Evolutionary conservation across 1,284 basidiomycete species (phyloP).

Genomic region (Microbotryum saponariae): DNA sequence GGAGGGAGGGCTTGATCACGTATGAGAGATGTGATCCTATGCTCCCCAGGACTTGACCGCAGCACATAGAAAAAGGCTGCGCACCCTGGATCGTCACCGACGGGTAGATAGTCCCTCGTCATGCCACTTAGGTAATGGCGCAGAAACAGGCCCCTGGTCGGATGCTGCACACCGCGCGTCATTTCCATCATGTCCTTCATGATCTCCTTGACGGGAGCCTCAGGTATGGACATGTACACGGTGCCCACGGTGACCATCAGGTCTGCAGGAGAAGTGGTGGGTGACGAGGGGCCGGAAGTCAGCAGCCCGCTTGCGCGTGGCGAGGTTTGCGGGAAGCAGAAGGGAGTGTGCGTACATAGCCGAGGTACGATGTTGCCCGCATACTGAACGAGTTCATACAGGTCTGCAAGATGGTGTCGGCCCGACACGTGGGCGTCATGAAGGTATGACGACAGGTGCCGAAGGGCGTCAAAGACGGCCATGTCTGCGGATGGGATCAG

Average conservation of each 20-base stretch:
- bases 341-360: slow-evolving; percentile 15
- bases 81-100: slow-evolving; percentile 73
- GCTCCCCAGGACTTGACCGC: not conserved
- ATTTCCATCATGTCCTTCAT: slow-evolving; percentile 99
- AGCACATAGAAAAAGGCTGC: slow-evolving; percentile 33
- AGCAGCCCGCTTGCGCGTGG: slow-evolving; percentile 41
- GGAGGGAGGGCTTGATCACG: not conserved
- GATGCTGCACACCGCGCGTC: slow-evolving; percentile 88
- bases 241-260: slow-evolving; percentile 98
- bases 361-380: slow-evolving; percentile 83
- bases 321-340: too few species aligned
- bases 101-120: slow-evolving; percentile 83
- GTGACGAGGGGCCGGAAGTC: not conserved
- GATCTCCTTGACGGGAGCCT: slow-evolving; percentile 91
- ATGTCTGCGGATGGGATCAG: slow-evolving; percentile 56
- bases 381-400: slow-evolving; percentile 95
- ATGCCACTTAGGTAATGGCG: slow-evolving; percentile 91
- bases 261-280: slow-evolving; percentile 46
- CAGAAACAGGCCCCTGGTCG: slow-evolving; percentile 82
- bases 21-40: not conserved
- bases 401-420: slow-evolving; percentile 85
- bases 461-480: slow-evolving; percentile 88
- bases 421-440: slow-evolving; percentile 83
- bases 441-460: slow-evolving; percentile 72
- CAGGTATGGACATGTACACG: slow-evolving; percentile 92